phyloP scores from a whole-genome alignment of 2,329 filamentous ascomycete genomes.

The Mollisiaceae sp. region DNA sequence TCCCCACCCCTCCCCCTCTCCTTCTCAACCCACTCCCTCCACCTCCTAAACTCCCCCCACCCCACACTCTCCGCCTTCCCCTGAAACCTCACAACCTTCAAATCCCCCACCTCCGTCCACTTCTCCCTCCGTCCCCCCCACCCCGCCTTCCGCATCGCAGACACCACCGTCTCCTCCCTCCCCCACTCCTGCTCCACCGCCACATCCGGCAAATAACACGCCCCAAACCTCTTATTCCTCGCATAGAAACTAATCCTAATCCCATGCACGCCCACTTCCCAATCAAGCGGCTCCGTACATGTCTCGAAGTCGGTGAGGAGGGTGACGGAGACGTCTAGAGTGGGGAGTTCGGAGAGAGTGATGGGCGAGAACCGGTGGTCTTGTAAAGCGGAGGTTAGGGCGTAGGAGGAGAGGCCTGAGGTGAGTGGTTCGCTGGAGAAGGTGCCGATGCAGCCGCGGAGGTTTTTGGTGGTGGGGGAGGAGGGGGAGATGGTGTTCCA shows the following conservation, averaged over 20 bases:
- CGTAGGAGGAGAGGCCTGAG: conserved; percentile 77
- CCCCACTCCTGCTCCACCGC: conserved; percentile 92
- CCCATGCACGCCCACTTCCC: conserved; percentile 85
- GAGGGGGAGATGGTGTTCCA: conserved; percentile 78
- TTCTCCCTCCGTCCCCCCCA: conserved; percentile 72
- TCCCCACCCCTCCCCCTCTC: conserved; percentile 16
- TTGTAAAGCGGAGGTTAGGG: conserved; percentile 75
- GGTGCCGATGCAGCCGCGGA: conserved; percentile 96
- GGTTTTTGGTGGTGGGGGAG: conserved; percentile 48
- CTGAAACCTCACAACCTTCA: conserved; percentile 84
- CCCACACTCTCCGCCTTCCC: conserved; percentile 75
- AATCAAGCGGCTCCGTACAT: conserved; percentile 75
- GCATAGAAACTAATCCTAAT: conserved; percentile 85
- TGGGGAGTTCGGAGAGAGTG: conserved; percentile 57
- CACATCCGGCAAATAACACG: conserved; percentile 93
- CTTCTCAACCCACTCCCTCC: conserved; percentile 71
- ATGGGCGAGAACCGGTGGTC: conserved; percentile 68
- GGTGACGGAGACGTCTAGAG: conserved; percentile 72
- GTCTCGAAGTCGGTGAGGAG: conserved; percentile 86
- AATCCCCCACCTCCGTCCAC: conserved; percentile 76
- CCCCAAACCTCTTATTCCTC: conserved; percentile 73
- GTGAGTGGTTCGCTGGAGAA: conserved; percentile 80
- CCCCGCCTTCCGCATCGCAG: conserved; percentile 92
- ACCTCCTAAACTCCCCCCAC: conserved; percentile 78
- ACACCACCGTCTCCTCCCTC: conserved; percentile 88